Percentiles rank a stretch among this genome's conserved stretches.
Evolutionary conservation across 768 basidiomycete species (phyloP).

Genomic region (Tylopilus intermedius): DNA sequence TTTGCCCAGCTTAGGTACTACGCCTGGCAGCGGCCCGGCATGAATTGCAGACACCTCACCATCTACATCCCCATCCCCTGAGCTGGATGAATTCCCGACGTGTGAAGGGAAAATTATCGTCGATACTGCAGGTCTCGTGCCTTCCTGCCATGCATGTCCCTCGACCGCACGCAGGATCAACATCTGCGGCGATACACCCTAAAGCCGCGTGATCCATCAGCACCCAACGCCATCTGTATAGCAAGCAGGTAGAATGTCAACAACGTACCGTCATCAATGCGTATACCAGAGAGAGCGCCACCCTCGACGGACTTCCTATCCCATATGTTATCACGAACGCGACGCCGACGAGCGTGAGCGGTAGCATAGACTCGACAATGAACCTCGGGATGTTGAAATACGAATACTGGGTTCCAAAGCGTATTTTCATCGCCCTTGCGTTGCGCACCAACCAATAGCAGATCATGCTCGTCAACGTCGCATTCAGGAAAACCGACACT

Average conservation of each 20-base stretch:
- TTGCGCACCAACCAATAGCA: not conserved
- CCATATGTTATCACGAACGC: not conserved
- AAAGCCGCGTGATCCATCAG: not conserved
- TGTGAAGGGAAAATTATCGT: not conserved
- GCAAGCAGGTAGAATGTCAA: too few relatives aligned
- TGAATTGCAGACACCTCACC: not conserved
- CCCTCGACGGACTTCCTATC: not conserved
- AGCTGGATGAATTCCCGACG: too few relatives aligned
- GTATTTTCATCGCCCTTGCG: not conserved
- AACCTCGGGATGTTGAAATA: not conserved
- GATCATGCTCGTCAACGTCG: not conserved
- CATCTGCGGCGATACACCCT: slow-evolving; percentile 15
- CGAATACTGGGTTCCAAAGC: not conserved
- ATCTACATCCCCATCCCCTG: not conserved
- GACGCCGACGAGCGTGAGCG: not conserved
- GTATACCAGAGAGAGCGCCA: not conserved
- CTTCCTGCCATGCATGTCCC: slow-evolving; percentile 5
- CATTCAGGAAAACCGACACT: slow-evolving; percentile 1
- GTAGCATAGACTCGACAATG: not conserved
- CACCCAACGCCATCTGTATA: not conserved
- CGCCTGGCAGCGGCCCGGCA: not conserved
- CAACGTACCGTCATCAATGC: not conserved
- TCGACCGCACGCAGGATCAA: slow-evolving; percentile 9
- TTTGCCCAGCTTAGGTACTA: not conserved
- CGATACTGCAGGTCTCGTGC: not conserved